Percentiles rank a stretch among this genome's conserved stretches.
Evolutionary conservation across 495 filamentous ascomycete species (phyloP).

Genomic region (Venustampulla echinocandica): DNA sequence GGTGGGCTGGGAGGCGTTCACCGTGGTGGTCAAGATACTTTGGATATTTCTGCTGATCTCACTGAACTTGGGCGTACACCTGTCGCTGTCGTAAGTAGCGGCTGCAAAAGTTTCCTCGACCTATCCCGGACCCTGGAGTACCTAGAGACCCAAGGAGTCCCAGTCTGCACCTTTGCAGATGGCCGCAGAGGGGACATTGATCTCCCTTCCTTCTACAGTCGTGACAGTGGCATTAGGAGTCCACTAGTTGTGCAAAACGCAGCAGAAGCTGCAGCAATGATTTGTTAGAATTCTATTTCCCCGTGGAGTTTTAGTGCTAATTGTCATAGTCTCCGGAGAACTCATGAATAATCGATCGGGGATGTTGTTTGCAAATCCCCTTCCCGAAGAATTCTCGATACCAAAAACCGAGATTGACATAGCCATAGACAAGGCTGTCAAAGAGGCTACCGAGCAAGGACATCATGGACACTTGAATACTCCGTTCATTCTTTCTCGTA

Average conservation of each 20-base stretch:
- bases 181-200: conserved; percentile 56
- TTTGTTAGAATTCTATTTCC: conserved; percentile 45
- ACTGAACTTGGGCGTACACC: conserved; percentile 90
- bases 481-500: conserved; percentile 74
- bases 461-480: conserved; percentile 73
- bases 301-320: neutral
- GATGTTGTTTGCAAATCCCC: conserved; percentile 80
- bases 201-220: conserved; percentile 83
- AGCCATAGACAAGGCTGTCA: conserved; percentile 64
- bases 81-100: conserved; percentile 79
- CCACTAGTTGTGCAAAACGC: conserved; percentile 66
- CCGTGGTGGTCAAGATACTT: conserved; percentile 69
- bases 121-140: conserved; percentile 86
- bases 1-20: conserved; percentile 86
- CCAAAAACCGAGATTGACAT: conserved; percentile 62
- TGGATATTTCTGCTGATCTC: conserved; percentile 93
- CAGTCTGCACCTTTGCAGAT: conserved; percentile 83
- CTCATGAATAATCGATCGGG: conserved; percentile 50
- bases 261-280: conserved; percentile 74
- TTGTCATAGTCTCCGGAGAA: conserved; percentile 45
- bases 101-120: conserved; percentile 93
- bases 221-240: conserved; percentile 74
- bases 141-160: conserved; percentile 85
- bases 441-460: conserved; percentile 60
- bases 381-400: conserved; percentile 63